Base-by-base conservation (phyloP, 2,329 filamentous ascomycete species). In the Nemania sp. region DNA sequence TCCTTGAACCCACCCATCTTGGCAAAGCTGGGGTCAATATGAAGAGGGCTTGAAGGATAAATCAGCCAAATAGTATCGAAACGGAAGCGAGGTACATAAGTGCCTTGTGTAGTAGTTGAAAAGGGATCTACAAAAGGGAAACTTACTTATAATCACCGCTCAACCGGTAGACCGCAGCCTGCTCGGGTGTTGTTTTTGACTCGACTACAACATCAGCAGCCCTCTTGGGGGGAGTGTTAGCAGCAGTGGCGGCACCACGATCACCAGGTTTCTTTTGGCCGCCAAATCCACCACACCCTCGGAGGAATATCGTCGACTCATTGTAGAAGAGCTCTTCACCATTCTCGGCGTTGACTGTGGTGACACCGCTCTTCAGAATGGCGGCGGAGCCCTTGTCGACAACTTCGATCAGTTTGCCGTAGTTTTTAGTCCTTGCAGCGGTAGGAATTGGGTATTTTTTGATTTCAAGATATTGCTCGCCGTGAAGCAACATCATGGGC, bases 401-500 rank as follows among this genome's bases (percentile, higher is more conserved):
- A 10, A 98, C 95, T 80, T 99, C 96, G 70, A 99, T 88, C 66
- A 99, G 90, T 79, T 90, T 90, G 67, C 90, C 92, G 77, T 90
- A 89, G 65, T 92, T 93, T 74, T 92, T 81, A 57, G 97, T 90
- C 65, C 89, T 90, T 58, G 88, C 94, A 63, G 90, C 87, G 35
- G 94, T 98, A 41, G 95, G 95, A 75, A 98, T 92, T 47, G 96
- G 96, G 84, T 90, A 97, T 81, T 95, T 93, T 79, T 91, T 90
- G 77, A 99, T 88, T 83, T 99, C 96, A 72, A 99, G 93, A 83
- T 94, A 99, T 82, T 99, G 96, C 86, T 99, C 96, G 78, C 96
- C 96, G 84, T 99, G 96, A 26, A 99, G 91, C 58, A 99, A 89
- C 94, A 98, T 98, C 93, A 97, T 98, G 70, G 94, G 95, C 43